Base-by-base conservation (phyloP, 371 early-diverging fungal species). In the Rhizopus delemar region DNA sequence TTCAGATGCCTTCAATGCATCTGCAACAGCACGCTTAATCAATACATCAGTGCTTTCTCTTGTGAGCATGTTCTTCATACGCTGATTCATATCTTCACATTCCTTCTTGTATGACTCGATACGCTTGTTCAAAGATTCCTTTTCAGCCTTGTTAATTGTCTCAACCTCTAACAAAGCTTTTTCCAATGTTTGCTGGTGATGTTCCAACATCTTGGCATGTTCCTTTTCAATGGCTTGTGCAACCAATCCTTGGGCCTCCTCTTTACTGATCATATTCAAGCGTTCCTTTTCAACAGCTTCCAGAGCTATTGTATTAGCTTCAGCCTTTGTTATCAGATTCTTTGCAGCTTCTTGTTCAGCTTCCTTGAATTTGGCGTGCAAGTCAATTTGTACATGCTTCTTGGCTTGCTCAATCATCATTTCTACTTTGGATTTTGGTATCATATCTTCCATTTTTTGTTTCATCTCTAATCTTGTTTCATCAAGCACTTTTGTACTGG, bases 81-180 rank as follows among this genome's bases (percentile, higher is more conserved):
- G 51, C 9, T 56, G 60, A 15, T 53, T 51, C 7, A 41, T 56
- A 34, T 60, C 60, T 15, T 65, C 60, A 13, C 39, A 15, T 11
- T 65, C 65, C 41, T 64, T 64, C 52, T 64, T 64, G 38, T 56
- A 58, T 39, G 41, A 31, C 12, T 65, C 60, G 11, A 60, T 56
- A 7, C n/a, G 46, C 16, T 57, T 65, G 15, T 15, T 35, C 35
- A 60, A 57, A 5, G 56, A 34, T 12, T 46, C 55, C 3, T 56
- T 46, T 16, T 65, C 65, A 2, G 36, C 38, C 32, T 46, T 22
- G 4, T 56, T 65, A 16, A 3, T 34, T 34, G 7, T 34, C 2
- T 35, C 35, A 15, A 34, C 35, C n/a, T 51, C 51, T 34, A 15
- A 3, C 16, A 51, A 9, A 13, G 51, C 33, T 43, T 12, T 32